Conservation (phyloP, 495 filamentous ascomycete genomes). For the Neurospora sp. region DNA sequence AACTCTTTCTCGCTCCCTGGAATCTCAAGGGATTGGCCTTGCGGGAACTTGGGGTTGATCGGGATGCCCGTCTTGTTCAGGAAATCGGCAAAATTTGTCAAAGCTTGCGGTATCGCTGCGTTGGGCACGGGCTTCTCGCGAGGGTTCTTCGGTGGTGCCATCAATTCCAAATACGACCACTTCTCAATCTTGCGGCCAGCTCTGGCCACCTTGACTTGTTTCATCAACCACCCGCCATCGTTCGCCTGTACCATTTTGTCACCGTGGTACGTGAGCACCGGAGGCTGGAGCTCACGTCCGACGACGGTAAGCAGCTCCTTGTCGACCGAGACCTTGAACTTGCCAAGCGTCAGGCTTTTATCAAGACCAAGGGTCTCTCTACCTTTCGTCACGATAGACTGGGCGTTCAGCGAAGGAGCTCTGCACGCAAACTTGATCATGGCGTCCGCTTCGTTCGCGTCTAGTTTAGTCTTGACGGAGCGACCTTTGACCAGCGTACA, state of each 20-base stretch:
- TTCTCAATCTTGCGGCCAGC: conserved; percentile 17
- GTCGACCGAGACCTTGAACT: conserved; percentile 47
- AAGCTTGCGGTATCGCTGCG: conserved; percentile 2
- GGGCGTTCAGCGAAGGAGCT: conserved; percentile 52
- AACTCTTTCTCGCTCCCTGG: neutral
- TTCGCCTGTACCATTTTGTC: conserved; percentile 3
- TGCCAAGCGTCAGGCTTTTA: conserved; percentile 20
- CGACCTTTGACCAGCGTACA: conserved; percentile 60
- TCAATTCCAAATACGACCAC: conserved; percentile 22
- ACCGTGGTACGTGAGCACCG: conserved; percentile 39
- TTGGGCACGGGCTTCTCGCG: neutral
- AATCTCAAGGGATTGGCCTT: neutral
- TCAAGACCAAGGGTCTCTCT: conserved; percentile 29
- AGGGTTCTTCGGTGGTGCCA: neutral
- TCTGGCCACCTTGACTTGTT: conserved; percentile 18
- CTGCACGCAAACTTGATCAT: conserved; percentile 68
- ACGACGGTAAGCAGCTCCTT: conserved; percentile 51
- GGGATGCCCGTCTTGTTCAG: conserved; percentile 26
- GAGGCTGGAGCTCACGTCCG: conserved; percentile 50
- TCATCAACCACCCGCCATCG: conserved; percentile 33
- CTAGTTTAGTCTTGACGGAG: conserved; percentile 43
- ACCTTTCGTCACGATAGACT: conserved; percentile 50
- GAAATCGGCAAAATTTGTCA: conserved; percentile 23
- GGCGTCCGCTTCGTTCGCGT: conserved; percentile 40
- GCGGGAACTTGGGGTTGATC: conserved; percentile 10